Conservation (phyloP, 192 early-diverging fungal genomes). For the Jimgerdemannia flammicorona region DNA sequence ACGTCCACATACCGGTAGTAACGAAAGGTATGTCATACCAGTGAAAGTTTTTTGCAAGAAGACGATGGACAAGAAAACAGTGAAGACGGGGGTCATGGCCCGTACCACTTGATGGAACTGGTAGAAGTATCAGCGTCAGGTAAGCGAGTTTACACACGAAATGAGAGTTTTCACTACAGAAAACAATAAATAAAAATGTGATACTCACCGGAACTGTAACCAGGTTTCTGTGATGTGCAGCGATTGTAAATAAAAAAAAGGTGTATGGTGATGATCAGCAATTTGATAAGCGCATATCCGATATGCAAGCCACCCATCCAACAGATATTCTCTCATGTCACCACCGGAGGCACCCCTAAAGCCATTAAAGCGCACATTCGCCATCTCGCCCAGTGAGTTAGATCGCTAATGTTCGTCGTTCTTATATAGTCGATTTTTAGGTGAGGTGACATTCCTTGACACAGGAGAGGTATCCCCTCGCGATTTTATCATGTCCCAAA, state of each 20-base stretch:
- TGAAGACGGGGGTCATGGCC: conserved; percentile 79
- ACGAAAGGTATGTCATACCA: conserved; percentile 52
- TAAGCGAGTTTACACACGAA: neutral
- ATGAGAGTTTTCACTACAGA: too few species aligned
- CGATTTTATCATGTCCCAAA: too few species aligned
- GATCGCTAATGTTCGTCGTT: too few species aligned
- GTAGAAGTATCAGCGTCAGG: conserved; percentile 3
- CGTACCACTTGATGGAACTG: conserved; percentile 77
- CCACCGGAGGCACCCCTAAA: too few species aligned
- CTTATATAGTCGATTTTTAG: too few species aligned
- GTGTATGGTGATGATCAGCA: conserved; percentile 9
- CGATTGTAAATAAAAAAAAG: too few species aligned
- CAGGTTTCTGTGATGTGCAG: too few species aligned
- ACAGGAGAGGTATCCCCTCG: too few species aligned
- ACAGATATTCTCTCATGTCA: neutral
- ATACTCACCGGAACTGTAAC: too few species aligned
- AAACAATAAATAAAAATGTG: neutral
- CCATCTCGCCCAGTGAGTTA: too few species aligned
- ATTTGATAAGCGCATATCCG: neutral
- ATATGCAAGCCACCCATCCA: neutral
- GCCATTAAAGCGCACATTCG: too few species aligned
- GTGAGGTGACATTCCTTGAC: too few species aligned
- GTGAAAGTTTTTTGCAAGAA: conserved; percentile 55
- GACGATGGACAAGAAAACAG: conserved; percentile 60
- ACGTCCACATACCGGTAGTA: conserved; percentile 41